A percentile compares a stretch with the other conserved stretches of the same genome.
Conservation (phyloP, 2,329 filamentous ascomycete species). For the Aspergillus latus region DNA sequence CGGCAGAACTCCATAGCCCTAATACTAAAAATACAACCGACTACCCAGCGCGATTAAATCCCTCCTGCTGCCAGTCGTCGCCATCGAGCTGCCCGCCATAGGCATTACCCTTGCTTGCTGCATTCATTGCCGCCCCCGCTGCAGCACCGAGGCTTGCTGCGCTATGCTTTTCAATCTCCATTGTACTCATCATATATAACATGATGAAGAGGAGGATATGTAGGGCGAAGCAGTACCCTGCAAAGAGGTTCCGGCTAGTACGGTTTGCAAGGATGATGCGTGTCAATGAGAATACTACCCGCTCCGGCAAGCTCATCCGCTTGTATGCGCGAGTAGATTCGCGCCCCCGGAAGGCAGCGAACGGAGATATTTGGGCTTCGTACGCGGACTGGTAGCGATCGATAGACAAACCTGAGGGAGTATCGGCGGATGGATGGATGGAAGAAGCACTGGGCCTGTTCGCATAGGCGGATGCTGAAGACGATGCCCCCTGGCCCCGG, state of each 20-base stretch:
- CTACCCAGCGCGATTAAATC: slow-evolving; percentile 45
- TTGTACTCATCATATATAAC: slow-evolving; percentile 77
- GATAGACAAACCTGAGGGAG: slow-evolving; percentile 64
- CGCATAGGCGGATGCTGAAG: slow-evolving; percentile 61
- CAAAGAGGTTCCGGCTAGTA: slow-evolving; percentile 90
- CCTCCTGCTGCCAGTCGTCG: slow-evolving; percentile 65
- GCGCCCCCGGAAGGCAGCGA: slow-evolving; percentile 90
- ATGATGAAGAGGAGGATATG: slow-evolving; percentile 85
- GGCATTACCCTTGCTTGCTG: slow-evolving; percentile 25
- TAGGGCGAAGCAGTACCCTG: slow-evolving; percentile 82
- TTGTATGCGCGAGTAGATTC: slow-evolving; percentile 89
- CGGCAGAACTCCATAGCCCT: not conserved
- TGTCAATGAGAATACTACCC: slow-evolving; percentile 86
- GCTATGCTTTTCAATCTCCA: slow-evolving; percentile 63
- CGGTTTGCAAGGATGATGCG: slow-evolving; percentile 86
- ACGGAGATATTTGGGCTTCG: slow-evolving; percentile 92
- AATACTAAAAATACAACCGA: slow-evolving; percentile 8
- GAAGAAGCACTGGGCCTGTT: slow-evolving; percentile 75
- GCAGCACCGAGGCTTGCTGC: slow-evolving; percentile 51
- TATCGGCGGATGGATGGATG: slow-evolving; percentile 60
- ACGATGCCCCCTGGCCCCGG: slow-evolving; percentile 61
- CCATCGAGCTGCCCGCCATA: slow-evolving; percentile 37
- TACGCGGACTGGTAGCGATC: slow-evolving; percentile 91
- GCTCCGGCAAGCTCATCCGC: slow-evolving; percentile 87
- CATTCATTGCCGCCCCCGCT: slow-evolving; percentile 39